Evolutionary conservation across 2,329 filamentous ascomycete species (phyloP), one percentile per base, ranked within the genome.

Genomic region (Fonsecaea nubica): DNA sequence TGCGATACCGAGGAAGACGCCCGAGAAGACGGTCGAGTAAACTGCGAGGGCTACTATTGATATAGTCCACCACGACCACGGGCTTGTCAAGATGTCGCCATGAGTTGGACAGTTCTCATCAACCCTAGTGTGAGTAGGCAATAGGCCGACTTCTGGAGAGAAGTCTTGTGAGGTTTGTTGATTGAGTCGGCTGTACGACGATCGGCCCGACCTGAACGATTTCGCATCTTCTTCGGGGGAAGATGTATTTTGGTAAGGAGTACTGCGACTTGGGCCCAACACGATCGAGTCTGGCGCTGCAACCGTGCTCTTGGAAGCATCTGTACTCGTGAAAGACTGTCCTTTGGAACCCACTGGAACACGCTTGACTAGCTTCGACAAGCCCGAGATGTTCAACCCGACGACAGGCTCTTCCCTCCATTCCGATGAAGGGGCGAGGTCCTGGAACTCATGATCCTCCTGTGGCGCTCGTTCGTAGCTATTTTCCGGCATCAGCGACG

Each of bases 1-100:
- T 0, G 90, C 87, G 4, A 89, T 81, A 0, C 84, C 77, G 1
- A 93, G 78, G 81, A 89, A 92, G n/a, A 91, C 77, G 0, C 72
- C 76, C 0, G 78, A 80, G 36, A 78, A 71, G 0, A 76, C 48
- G 5, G 77, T 79, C 4, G 78, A 75, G 64, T 79, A 80, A 12
- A 79, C 63, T 1, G 78, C 76, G 3, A 80, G 73, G 4, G 79
- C 40, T 32, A 80, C 61, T n/a, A 80, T 75, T 0, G 75, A 75
- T 4, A 77, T 60, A 0, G 77, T 75, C 9, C 79, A 68, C 75
- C 58, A 61, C 4, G 58, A 61, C 58, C 58, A 61, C 9, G 58
- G 58, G n/a, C 58, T 61, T 25, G 58, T 61, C 58, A 61, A 32
- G 45, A 61, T 54, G 30, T 61, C 58, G 75, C 78, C 5, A 75